Percentiles rank a stretch among this genome's conserved stretches.
Evolutionary conservation across 768 basidiomycete genomes (phyloP).

Genomic region (Polyporus arcularius): DNA sequence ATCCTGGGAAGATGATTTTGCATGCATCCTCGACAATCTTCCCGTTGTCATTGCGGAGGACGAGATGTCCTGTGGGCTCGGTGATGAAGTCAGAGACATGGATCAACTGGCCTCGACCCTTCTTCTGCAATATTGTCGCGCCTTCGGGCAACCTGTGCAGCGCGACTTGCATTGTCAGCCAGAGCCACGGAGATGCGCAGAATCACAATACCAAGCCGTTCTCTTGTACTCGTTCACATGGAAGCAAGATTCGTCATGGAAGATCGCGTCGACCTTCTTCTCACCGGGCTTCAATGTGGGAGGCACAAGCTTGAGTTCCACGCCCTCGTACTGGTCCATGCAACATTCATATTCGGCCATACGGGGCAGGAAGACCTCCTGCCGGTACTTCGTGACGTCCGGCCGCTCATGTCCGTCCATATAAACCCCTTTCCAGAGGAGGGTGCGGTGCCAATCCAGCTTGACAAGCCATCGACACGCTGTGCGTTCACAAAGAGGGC

Average conservation of each 20-base stretch:
- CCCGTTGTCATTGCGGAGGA: constrained; percentile 12
- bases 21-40: constrained; percentile 33
- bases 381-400: constrained; percentile 16
- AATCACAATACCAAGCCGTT: neutral
- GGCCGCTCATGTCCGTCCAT: constrained; percentile 21
- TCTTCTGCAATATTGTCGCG: constrained; percentile 24
- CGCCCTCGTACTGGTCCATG: constrained; percentile 23
- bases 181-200: neutral
- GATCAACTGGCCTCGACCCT: constrained; percentile 37
- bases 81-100: constrained; percentile 45
- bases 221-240: constrained; percentile 30
- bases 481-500: constrained; percentile 4
- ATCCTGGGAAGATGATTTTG: constrained; percentile 33
- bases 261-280: constrained; percentile 27
- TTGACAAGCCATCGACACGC: constrained; percentile 14
- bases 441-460: constrained; percentile 8
- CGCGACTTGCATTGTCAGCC: neutral
- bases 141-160: constrained; percentile 9
- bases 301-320: constrained; percentile 17
- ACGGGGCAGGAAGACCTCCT: constrained; percentile 20
- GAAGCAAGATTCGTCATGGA: constrained; percentile 36
- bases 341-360: constrained; percentile 25
- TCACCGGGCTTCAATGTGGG: constrained; percentile 22
- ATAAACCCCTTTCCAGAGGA: constrained; percentile 14
- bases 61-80: constrained; percentile 34